Evolutionary conservation across 768 basidiomycete genomes (phyloP).

Genomic region (Hortiboletus flavorubellus): DNA sequence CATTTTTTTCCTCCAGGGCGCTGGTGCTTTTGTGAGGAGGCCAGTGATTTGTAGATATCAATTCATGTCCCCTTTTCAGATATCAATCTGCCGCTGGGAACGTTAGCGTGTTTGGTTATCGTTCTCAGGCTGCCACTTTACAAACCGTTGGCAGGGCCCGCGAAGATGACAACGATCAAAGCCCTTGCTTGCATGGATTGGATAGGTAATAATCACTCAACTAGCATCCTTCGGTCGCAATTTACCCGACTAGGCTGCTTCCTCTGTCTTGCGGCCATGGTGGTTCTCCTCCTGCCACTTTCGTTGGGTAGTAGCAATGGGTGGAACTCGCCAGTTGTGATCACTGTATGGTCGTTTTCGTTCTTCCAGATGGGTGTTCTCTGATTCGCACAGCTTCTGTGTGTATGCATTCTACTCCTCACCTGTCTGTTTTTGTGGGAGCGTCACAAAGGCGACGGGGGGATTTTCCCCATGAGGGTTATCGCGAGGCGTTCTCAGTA

Average conservation of each 20-base stretch:
- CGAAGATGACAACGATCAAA: not conserved
- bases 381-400: slow-evolving; percentile 3
- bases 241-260: slow-evolving; percentile 12
- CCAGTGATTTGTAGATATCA: not conserved
- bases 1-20: slow-evolving; percentile 5
- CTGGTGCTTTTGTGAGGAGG: slow-evolving; percentile 18
- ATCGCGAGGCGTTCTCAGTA: slow-evolving; percentile 10
- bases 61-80: slow-evolving; percentile 5
- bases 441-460: slow-evolving; percentile 7
- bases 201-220: slow-evolving; percentile 3
- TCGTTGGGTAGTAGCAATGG: slow-evolving; percentile 2
- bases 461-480: slow-evolving; percentile 7
- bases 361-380: not conserved
- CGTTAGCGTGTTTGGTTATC: slow-evolving; percentile 5
- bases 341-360: not conserved
- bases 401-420: slow-evolving; percentile 8
- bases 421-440: slow-evolving; percentile 5
- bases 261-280: slow-evolving; percentile 9
- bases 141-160: not conserved
- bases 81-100: slow-evolving; percentile 14
- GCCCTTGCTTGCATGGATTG: slow-evolving; percentile 10
- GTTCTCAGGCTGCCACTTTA: slow-evolving; percentile 6
- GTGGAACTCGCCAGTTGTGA: slow-evolving; percentile 12
- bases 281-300: slow-evolving; percentile 12
- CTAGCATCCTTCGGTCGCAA: not conserved